phyloP scores from a whole-genome alignment of 2,329 filamentous ascomycete genomes.

The Hymenoscyphus linearis region DNA sequence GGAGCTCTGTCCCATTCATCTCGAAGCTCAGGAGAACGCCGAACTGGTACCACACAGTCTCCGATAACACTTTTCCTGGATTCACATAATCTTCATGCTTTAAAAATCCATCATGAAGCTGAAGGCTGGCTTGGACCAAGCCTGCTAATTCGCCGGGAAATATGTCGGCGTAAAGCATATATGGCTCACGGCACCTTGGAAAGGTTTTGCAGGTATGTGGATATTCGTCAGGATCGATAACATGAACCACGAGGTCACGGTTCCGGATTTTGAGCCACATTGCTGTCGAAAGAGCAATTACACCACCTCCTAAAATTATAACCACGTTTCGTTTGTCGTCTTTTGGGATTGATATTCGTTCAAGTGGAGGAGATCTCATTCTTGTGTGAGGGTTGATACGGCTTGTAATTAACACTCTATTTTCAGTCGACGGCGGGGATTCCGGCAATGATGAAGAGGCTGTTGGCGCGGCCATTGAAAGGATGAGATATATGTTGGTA shows the following conservation, averaged over 20 bases:
- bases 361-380: background rate
- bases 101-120: background rate
- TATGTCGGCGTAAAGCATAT: background rate
- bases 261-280: background rate
- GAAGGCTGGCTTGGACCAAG: background rate
- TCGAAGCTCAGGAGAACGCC: background rate
- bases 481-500: too few species aligned
- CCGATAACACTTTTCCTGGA: too few species aligned
- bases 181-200: background rate
- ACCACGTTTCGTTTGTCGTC: background rate
- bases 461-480: too few species aligned
- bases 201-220: too few species aligned
- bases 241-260: background rate
- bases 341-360: background rate
- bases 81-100: background rate
- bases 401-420: too few species aligned
- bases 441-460: too few species aligned
- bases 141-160: background rate
- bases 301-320: background rate
- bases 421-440: too few species aligned
- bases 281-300: background rate
- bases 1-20: background rate
- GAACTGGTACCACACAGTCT: too few species aligned
- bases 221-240: too few species aligned
- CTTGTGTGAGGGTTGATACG: too few species aligned